Percentiles rank a stretch among this genome's conserved stretches.
These are phyloP conservation scores for Barnettozyma hawaiiensis DNA, from an alignment of 1,139 yeast genomes.

Conservation along the genomic window DNA sequence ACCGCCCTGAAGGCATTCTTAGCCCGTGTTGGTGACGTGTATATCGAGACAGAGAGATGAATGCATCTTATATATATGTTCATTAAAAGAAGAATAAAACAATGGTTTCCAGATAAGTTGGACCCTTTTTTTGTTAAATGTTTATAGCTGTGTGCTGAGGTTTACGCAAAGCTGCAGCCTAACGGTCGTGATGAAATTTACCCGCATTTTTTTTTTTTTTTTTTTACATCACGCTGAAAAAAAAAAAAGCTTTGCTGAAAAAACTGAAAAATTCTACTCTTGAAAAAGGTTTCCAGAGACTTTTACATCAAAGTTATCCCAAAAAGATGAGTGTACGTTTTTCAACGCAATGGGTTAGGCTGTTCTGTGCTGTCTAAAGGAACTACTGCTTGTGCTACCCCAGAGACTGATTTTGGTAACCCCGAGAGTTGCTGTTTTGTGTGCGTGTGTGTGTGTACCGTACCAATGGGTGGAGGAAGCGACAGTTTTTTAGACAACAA, in stretches of 20 bases:
- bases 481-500: too few relatives aligned
- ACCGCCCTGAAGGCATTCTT: conserved; percentile 61
- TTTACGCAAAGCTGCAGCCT: conserved; percentile 3
- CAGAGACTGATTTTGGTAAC: neutral
- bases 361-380: neutral
- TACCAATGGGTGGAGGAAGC: too few relatives aligned
- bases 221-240: conserved; percentile 22
- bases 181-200: conserved; percentile 10
- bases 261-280: neutral
- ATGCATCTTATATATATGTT: neutral
- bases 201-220: conserved; percentile 14
- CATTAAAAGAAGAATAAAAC: neutral
- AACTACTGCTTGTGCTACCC: neutral
- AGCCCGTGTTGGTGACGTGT: conserved; percentile 64
- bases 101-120: neutral
- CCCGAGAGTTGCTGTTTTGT: neutral
- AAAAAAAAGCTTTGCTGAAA: conserved; percentile 1
- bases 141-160: conserved; percentile 1
- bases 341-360: neutral
- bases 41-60: conserved; percentile 19
- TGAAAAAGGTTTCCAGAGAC: conserved; percentile 1
- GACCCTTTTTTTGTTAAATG: neutral
- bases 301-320: neutral
- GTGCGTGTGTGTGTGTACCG: neutral
- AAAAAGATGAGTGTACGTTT: neutral